Evolutionary conservation across 208 protist species (phyloP), one percentile per base, ranked within the genome.

Genomic region (Trypanosoma congolense): DNA sequence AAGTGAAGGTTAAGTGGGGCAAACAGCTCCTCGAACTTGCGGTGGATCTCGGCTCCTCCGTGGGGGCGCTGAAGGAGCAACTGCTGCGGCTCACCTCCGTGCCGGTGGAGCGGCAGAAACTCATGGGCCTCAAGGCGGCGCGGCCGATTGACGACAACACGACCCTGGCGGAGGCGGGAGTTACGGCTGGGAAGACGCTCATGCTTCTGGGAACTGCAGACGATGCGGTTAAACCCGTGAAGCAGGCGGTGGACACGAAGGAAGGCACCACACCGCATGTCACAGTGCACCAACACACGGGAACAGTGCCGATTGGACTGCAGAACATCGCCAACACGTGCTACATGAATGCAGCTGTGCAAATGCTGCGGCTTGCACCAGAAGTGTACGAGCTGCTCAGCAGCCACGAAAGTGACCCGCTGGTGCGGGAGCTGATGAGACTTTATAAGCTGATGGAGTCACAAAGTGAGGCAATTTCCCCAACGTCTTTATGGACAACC

Each of bases 281-380:
- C 25, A 41, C 64, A 19, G 56, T 18, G n/a, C 29, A 61, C 16
- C 58, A 64, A 21, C 55, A 44, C 0, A 10, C 53, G 0, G 29
- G 51, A 8, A 69, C 46, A 18, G 70, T 63, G 18, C 35, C 51
- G 0, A 80, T 78, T 36, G 83, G 87, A 2, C 52, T 94, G 21
- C 49, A 1, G 38, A 94, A 94, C 63, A 87, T 92, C 48, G 77
- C 71, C 31, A 95, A 93, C 73, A 95, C 85, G 44, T 95, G 88
- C 60, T 95, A 95, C 63, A 68, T 95, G 61, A 95, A 95, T 70
- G 57, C 88, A 29, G 80, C 85, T 5, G 18, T 95, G 30, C 85
- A 95, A 62, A 83, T 91, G 73, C 31, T 95, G 35, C 78, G 78
- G 10, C 69, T 64, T n/a, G 76, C 90, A 2, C 84, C 84, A n/a